Base-by-base conservation (phyloP, 345 rosid species). In the Cardiospermum halicacabum region DNA sequence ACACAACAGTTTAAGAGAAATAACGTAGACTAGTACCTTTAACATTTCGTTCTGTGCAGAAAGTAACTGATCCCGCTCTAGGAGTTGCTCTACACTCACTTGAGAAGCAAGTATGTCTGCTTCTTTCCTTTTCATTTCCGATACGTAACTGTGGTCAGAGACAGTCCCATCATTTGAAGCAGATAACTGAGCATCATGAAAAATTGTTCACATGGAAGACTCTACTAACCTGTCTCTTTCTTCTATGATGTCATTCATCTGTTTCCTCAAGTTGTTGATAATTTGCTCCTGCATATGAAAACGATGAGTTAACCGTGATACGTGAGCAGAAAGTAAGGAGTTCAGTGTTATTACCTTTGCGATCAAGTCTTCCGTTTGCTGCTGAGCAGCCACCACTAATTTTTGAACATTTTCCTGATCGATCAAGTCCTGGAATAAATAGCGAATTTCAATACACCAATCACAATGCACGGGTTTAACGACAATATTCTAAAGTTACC, bases 1-100 rank as follows among this genome's bases (percentile, higher is more conserved):
- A n/a, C n/a, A n/a, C n/a, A n/a, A n/a, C n/a, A n/a, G n/a, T n/a
- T n/a, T n/a, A n/a, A n/a, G n/a, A n/a, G n/a, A n/a, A n/a, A n/a
- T n/a, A n/a, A n/a, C n/a, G n/a, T n/a, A 76, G 22, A 28, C 71
- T 2, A 69, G 1, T 22, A 81, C 97, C 86, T 93, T 89, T 58
- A 89, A 67, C 92, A 93, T 81, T 74, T 85, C 88, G 66, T 93
- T 88, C 75, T 93, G 96, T 54, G 88, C 83, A 11, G 86, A 75
- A 58, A 89, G 96, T 68, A 89, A 72, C 81, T 78, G 92, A 72
- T 81, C 90, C 64, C 92, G 81, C 78, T 89, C 89, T 68, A 82
- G 75, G 68, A 88, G 88, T 67, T 88, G 89, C 86, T 86, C 96
- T 48, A 81, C 47, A 42, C 56, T 64, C 72, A 93, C 73, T 72